Evolutionary conservation across 257 asterid genomes (phyloP).

Genomic region (Petunia axillaris): DNA sequence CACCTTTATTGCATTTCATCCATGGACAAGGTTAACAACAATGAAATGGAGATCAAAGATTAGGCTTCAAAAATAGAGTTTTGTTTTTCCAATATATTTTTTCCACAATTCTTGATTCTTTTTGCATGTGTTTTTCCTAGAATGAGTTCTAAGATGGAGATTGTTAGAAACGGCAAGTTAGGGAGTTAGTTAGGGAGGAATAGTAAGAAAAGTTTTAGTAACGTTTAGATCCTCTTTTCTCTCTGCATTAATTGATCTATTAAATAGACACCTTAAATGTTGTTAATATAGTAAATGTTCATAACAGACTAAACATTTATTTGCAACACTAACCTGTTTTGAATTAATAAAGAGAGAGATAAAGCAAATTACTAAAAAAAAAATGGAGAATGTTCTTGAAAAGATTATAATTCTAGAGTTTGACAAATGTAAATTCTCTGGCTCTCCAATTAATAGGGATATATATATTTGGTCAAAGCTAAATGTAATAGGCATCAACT

Average conservation of each 20-base stretch:
- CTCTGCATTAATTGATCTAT: conserved; percentile 16
- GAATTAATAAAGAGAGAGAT: neutral
- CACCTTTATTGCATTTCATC: conserved; percentile 14
- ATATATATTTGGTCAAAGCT: no score
- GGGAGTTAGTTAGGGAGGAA: neutral
- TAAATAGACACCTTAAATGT: conserved; percentile 1
- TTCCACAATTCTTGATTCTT: neutral
- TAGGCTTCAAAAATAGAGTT: neutral
- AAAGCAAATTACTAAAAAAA: no score
- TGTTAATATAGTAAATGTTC: neutral
- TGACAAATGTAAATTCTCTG: no score
- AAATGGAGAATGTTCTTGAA: no score
- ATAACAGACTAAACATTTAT: neutral
- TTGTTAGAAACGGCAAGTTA: neutral
- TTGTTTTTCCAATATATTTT: neutral
- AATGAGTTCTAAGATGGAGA: conserved; percentile 5
- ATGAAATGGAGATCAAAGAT: conserved; percentile 18
- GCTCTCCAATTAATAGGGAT: no score
- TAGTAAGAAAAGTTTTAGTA: neutral
- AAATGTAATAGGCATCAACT: no score
- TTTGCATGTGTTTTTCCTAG: neutral
- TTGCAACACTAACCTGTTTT: neutral
- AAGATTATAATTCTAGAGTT: no score
- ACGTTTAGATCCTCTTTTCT: neutral
- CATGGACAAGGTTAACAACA: neutral